Conservation (phyloP, 805 yeast genomes). For the Grigorovia humatica region DNA sequence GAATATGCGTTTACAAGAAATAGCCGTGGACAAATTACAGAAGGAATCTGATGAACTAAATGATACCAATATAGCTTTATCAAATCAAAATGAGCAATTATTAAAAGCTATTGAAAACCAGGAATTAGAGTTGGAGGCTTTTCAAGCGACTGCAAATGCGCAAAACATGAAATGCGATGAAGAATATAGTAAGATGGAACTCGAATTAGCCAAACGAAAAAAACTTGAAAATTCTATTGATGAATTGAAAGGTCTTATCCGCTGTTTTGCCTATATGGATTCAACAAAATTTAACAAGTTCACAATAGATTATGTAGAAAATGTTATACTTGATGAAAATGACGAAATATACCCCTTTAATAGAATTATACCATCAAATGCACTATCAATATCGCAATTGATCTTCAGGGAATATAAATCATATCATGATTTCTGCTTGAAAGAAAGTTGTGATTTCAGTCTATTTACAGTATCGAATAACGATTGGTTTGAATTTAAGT, state of each 20-base stretch:
- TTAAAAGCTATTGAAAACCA: neutral
- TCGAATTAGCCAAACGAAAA: conserved; percentile 25
- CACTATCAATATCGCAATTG: conserved; percentile 13
- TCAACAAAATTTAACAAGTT: conserved; percentile 1
- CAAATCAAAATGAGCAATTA: neutral
- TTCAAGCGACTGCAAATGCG: conserved; percentile 1
- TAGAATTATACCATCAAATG: conserved; percentile 16
- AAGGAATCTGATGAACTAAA: conserved; percentile 2
- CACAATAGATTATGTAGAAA: conserved; percentile 12
- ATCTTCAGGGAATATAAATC: conserved; percentile 20
- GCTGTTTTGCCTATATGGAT: conserved; percentile 23
- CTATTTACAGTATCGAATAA: conserved; percentile 15
- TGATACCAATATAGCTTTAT: neutral
- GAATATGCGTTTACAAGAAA: neutral
- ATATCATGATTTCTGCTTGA: conserved; percentile 22
- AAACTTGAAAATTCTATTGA: conserved; percentile 42
- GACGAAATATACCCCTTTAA: conserved; percentile 9
- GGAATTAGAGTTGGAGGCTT: neutral
- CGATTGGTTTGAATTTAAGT: conserved; percentile 11
- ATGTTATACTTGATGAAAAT: conserved; percentile 3
- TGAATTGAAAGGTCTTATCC: conserved; percentile 27
- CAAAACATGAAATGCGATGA: conserved; percentile 3
- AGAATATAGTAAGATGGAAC: conserved; percentile 5
- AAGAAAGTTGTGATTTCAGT: conserved; percentile 14
- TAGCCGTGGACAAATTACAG: neutral